Evolutionary conservation across 169 alveolate species (phyloP).

Genomic region (Cryptosporidium andersoni): DNA sequence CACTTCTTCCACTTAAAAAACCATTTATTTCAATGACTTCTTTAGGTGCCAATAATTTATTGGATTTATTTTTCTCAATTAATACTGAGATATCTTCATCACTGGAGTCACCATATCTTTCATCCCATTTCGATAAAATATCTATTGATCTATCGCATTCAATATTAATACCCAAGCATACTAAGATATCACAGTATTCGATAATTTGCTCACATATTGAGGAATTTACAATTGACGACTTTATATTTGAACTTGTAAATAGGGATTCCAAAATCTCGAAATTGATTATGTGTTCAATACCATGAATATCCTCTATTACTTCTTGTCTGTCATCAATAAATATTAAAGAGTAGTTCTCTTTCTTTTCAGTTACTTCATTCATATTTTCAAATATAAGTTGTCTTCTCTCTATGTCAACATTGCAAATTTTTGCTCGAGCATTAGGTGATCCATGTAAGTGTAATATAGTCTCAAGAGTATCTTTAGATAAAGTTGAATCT

Average conservation of each 20-base stretch:
- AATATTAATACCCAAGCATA: not conserved
- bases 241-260: not conserved
- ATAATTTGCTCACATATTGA: conserved; percentile 25
- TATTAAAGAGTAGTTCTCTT: no score
- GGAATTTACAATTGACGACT: not conserved
- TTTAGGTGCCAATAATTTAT: conserved; percentile 1
- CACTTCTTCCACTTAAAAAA: conserved; percentile 6
- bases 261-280: not conserved
- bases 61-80: no score
- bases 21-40: conserved; percentile 20
- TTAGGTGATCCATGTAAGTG: conserved; percentile 39
- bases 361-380: not conserved
- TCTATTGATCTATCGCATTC: not conserved
- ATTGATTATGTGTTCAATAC: not conserved
- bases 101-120: not conserved
- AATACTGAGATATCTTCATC: not conserved
- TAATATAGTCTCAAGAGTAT: conserved; percentile 20
- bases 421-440: conserved; percentile 1
- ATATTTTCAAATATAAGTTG: not conserved
- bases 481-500: not conserved
- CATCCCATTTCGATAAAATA: conserved; percentile 25
- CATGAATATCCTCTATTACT: not conserved
- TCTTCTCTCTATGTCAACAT: not conserved
- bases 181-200: conserved; percentile 49
- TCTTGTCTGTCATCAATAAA: not conserved